Base-by-base conservation (phyloP, 768 basidiomycete genomes). In the Mycena maculata region DNA sequence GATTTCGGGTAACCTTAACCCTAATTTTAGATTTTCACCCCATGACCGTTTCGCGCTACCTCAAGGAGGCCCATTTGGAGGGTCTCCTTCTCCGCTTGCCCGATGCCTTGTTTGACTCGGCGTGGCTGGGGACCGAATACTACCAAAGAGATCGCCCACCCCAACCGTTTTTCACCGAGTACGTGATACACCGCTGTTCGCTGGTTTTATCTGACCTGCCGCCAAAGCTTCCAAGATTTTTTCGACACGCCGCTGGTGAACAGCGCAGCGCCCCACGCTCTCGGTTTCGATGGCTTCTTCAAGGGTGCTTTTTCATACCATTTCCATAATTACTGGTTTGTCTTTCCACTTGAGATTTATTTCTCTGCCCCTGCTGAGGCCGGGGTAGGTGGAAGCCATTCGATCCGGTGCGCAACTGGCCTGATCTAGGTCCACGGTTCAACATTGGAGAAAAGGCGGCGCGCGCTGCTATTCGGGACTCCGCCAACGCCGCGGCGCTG, bases 211-310 rank as follows among this genome's bases (percentile, higher is more conserved):
- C 55, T 38, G 13, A 28, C 15, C 3, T 0, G 48, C 38, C 22
- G 8, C 13, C 54, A 13, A 73, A 96, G 95, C 69, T 97, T 97
- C 79, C 87, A 85, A 30, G 90, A 96, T 70, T 94, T 97, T 78
- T 97, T 97, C 77, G 89, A 93, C 63, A 93, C 94, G 0, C 94
- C 94, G 10, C 72, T 81, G 12, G 82, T 85, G 60, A 86, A 85
- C 53, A 90, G 91, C 69, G 95, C 93, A 2, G 92, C 92, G 11
- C 94, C 97, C 7, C 89, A 92, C 71, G 93, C 92, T 16, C 81
- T 95, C 18, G 98, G 98, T 11, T 93, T 98, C 71, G 92, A 95
- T 71, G 96, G 95, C 12, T 99, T 99, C 85, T 99, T 96, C 86
- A 89, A 88, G 65, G 98, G 97, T 8, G 94, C 97, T 6, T 98